Percentiles rank a stretch among this genome's conserved stretches.
Evolutionary conservation across 495 filamentous ascomycete species (phyloP).

Genomic region (Penicillium paradoxum): DNA sequence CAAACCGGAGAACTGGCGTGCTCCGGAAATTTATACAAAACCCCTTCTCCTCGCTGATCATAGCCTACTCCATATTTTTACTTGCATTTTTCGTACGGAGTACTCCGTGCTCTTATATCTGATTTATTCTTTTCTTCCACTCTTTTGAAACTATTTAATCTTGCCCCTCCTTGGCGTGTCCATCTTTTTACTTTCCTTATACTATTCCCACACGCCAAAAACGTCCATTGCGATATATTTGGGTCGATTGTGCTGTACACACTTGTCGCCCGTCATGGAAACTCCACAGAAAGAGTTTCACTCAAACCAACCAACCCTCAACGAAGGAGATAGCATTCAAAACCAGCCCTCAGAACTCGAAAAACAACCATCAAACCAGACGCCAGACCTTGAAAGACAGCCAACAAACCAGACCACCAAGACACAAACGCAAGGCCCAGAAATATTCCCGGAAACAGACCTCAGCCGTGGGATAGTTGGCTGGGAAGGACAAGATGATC

Average conservation of each 20-base stretch:
- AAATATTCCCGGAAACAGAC: slow-evolving; percentile 24
- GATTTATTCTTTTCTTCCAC: neutral
- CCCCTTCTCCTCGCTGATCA: neutral
- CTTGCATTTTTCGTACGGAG: neutral
- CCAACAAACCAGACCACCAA: neutral
- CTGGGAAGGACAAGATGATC: slow-evolving; percentile 59
- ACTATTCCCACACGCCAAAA: neutral
- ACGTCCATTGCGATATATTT: neutral
- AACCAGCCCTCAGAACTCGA: neutral
- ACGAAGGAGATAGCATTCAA: neutral
- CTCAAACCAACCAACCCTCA: neutral
- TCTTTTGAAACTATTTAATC: neutral
- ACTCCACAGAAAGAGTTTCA: neutral
- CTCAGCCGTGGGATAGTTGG: slow-evolving; percentile 24
- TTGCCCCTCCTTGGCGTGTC: neutral
- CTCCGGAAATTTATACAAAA: neutral
- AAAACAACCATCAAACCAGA: neutral
- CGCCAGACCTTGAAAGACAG: slow-evolving; percentile 3
- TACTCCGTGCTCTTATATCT: neutral
- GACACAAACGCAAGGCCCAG: neutral
- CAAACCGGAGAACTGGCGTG: neutral
- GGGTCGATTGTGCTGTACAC: neutral
- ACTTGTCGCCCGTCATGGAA: neutral
- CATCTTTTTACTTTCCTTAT: neutral
- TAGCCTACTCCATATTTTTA: neutral